Percentiles rank a stretch among this genome's conserved stretches.
phyloP scores from a whole-genome alignment of 1,284 basidiomycete species.

The Ustilago cynodontis region DNA sequence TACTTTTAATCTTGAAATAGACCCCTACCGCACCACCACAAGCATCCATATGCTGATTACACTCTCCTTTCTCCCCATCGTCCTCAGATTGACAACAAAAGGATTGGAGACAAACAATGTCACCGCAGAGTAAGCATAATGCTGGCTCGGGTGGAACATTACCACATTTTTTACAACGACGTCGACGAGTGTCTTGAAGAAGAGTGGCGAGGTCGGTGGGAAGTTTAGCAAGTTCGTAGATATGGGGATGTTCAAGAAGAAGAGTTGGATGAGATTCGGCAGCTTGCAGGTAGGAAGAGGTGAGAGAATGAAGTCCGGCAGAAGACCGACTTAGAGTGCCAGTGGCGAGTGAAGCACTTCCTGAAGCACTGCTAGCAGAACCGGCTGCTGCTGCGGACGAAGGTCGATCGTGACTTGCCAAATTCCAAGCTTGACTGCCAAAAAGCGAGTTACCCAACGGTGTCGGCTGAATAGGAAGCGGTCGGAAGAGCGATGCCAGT shows the following conservation, averaged over 20 bases:
- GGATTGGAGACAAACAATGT: conserved; percentile 88
- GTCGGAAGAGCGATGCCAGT: conserved; percentile 66
- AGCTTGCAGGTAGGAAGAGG: conserved; percentile 50
- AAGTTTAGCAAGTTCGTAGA: conserved; percentile 86
- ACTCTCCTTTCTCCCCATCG: conserved; percentile 77
- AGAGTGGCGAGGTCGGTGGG: conserved; percentile 86
- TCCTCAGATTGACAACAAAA: conserved; percentile 89
- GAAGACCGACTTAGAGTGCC: conserved; percentile 33
- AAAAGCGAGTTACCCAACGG: conserved; percentile 38
- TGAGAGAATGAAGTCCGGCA: conserved; percentile 31
- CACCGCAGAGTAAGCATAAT: conserved; percentile 90
- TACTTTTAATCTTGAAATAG: conserved; percentile 92
- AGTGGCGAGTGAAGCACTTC: conserved; percentile 32
- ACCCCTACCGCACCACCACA: conserved; percentile 90
- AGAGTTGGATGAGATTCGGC: conserved; percentile 71
- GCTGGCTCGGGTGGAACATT: conserved; percentile 87
- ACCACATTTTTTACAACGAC: conserved; percentile 81
- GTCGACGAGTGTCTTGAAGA: conserved; percentile 79
- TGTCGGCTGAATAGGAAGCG: conserved; percentile 62
- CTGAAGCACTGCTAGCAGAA: conserved; percentile 19
- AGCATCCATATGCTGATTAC: conserved; percentile 94
- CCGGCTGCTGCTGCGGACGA: conserved; percentile 33
- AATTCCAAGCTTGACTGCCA: conserved; percentile 8
- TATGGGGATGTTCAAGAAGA: conserved; percentile 80
- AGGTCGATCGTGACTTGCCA: conserved; percentile 26